Base-by-base conservation (phyloP, 306 rosid genomes). In the Rosa rugosa region DNA sequence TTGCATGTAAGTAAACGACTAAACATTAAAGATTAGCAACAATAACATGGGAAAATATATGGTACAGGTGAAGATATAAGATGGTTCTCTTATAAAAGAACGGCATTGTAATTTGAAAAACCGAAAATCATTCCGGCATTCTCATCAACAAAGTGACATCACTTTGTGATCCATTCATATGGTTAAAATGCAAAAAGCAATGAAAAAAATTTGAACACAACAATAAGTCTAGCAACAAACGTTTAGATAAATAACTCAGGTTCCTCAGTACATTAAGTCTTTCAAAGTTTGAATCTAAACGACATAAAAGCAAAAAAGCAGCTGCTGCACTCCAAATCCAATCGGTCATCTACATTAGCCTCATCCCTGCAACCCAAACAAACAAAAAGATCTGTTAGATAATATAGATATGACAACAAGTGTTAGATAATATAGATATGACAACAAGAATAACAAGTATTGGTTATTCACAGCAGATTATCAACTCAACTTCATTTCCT, bases 251-350 rank as follows among this genome's bases (percentile, higher is more conserved):
- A 63, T 12, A 41, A 25, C 71, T 63, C 27, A 25, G 36, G 40
- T 62, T 75, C 72, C 57, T 47, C 45, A 6, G 62, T 18, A 75
- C 72, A 75, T 46, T 18, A 16, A 63, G 72, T 17, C 60, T 22
- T 45, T 16, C n/a, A 75, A 62, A 63, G 71, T 62, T n/a, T 3
- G 7, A 75, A 75, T 45, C 79, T 63, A 20, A 46, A 46, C 38
- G 1, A 11, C 50, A 51, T 63, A 63, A 46, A 62, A 63, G 36
- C 49, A 46, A 75, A 75, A 75, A 38, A 17, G 23, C 23, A 62
- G 68, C 25, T 6, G 72, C 79, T 46, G 14, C 79, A 63, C 47
- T 63, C 49, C 53, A 40, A 63, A 45, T 46, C 60, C 46, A 75
- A 18, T 17, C 34, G 8, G 20, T 62, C 46, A 75, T 62, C 71